Conservation (phyloP, 2,329 filamentous ascomycete species). For the Pestalotiopsis sp. region DNA sequence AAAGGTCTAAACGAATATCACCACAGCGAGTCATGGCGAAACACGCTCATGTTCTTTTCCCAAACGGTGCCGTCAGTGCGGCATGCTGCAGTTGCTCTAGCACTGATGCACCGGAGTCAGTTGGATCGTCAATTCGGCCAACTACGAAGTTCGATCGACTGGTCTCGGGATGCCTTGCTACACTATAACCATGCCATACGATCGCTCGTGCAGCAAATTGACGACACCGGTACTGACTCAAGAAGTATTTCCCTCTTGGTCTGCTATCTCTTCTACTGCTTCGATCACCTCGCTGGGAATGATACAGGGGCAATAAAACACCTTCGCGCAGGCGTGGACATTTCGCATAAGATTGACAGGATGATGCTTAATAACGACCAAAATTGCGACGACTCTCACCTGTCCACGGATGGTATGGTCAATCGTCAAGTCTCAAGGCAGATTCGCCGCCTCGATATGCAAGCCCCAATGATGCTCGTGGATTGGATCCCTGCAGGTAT, state of each 20-base stretch:
- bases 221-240: constrained; percentile 23
- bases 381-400: constrained; percentile 14
- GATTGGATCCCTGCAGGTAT: constrained; percentile 35
- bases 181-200: constrained; percentile 34
- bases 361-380: constrained; percentile 15
- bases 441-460: constrained; percentile 39
- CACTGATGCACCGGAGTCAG: constrained; percentile 30
- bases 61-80: constrained; percentile 37
- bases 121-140: constrained; percentile 21
- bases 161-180: constrained; percentile 23
- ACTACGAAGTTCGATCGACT: constrained; percentile 4
- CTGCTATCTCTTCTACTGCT: constrained; percentile 42
- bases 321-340: constrained; percentile 36
- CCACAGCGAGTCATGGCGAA: constrained; percentile 34
- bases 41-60: constrained; percentile 37
- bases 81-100: constrained; percentile 35
- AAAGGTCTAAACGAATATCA: constrained; percentile 33
- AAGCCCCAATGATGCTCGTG: constrained; percentile 35
- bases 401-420: constrained; percentile 23
- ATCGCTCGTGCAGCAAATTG: constrained; percentile 29
- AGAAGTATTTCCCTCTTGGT: constrained; percentile 37
- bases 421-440: constrained; percentile 34
- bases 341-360: constrained; percentile 27
- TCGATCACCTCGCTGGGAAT: constrained; percentile 38
- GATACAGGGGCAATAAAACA: constrained; percentile 37